Base-by-base conservation (phyloP, 2,329 filamentous ascomycete genomes). In the Fusarium concolor region DNA sequence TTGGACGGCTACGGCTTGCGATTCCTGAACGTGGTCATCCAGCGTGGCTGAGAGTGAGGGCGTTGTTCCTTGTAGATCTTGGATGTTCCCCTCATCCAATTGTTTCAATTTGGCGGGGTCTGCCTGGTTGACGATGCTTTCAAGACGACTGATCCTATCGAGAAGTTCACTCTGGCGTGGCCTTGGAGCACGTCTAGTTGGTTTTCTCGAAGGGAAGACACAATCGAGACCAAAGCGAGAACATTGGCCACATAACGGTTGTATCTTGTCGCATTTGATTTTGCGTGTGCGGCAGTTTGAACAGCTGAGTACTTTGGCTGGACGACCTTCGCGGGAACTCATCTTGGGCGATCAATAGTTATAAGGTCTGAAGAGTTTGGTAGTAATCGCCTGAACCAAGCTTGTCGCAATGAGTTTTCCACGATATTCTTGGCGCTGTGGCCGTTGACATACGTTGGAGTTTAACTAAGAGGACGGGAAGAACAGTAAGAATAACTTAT, bases 281-380 rank as follows among this genome's bases (percentile, higher is more conserved):
- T 90, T 90, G 64, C 87, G 84, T 64, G 86, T 84, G 61, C 89
- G 87, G 70, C 89, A 92, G n/a, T 83, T 81, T 7, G 87, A 81
- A 72, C 89, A 91, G 37, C 81, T 83, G 45, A 84, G 74, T n/a
- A 79, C 78, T 60, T 80, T 80, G 43, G 65, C 61, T 1, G 62
- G 60, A n/a, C 50, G 61, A 38, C 54, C 64, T 52, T 67, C 62
- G 26, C 51, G 57, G 11, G 60, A 35, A 44, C 61, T 73, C 73
- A 75, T 75, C 17, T 38, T 62, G 56, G 49, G 51, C 35, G 42
- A 39, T 43, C 17, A 54, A 33, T 29, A 24, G 42, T 18, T 60
- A 29, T 3, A 14, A 41, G n/a, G 8, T 20, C 6, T 12, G 24
- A 38, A 22, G 5, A 6, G 4, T 14, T 9, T n/a, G 11, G 3